Base-by-base conservation (phyloP, 1,139 yeast species). In the Candida gigantensis region DNA sequence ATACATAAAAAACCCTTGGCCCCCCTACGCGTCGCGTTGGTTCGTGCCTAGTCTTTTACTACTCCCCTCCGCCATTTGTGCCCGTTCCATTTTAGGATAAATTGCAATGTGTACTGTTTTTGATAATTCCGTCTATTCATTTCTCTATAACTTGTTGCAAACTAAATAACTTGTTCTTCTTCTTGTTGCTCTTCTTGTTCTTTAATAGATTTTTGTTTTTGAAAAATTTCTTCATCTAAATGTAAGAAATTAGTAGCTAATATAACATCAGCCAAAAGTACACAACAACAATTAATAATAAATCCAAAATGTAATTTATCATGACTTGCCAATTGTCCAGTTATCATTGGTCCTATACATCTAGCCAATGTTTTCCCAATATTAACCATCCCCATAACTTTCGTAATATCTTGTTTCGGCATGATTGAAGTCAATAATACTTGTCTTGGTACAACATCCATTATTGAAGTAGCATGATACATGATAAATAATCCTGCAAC, bases 371-470 rank as follows among this genome's bases (percentile, higher is more conserved):
- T 89, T 57, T 88, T 88, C 17, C 85, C 89, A 25, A 88, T 81
- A 52, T 88, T 88, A 4, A 88, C 95, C 3, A 84, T 68, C 2
- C 96, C 96, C 81, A 89, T 75, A 2, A 84, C 92, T 49, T 73
- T 76, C 4, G 95, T 80, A 31, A 89, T 63, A 40, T 86, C 94
- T 9, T 68, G 60, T 8, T 74, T 70, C 11, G 73, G 72, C 36
- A 89, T 79, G 13, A 87, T 67, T 2, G 86, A 74, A 0, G 95
- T 79, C 26, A 88, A 60, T 29, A 89, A 65, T 4, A 88, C 78
- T 57, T 88, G 96, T 36, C 97, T 72, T 6, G 96, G 96, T 2
- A 88, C 94, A 19, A 88, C 96, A 55, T 89, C 97, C 92, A 88
- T 87, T 0, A 89, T 77, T 2, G 81, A 70, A 1, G 89, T 71